These are phyloP conservation scores for Suhomyces bokatorum DNA, from an alignment of 1,139 yeast species.

Conservation along the genomic window DNA sequence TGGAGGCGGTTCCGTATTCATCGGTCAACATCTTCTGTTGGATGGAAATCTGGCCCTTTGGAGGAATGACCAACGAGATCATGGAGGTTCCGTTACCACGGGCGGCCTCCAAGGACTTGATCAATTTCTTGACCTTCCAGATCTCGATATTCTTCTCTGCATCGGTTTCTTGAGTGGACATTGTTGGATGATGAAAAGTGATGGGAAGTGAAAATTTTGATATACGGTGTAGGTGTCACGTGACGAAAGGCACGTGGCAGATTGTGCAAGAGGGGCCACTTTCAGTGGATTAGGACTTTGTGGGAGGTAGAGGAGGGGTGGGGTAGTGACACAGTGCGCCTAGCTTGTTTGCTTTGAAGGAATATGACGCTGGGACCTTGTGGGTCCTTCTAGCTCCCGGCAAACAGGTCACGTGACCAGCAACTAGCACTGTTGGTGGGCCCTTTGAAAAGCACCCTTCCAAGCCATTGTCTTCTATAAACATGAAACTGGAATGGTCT, in stretches of 20 bases:
- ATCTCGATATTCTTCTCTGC: conserved; percentile 97
- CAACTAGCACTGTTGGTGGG: no score
- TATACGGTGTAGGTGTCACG: neutral
- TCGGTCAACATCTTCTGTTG: conserved; percentile 91
- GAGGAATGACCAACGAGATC: conserved; percentile 95
- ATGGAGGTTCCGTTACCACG: conserved; percentile 98
- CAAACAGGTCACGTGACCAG: neutral
- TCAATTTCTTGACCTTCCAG: conserved; percentile 96
- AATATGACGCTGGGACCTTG: no score
- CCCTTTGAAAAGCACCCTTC: no score
- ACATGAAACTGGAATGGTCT: no score
- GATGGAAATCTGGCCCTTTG: conserved; percentile 88
- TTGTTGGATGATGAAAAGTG: conserved; percentile 7
- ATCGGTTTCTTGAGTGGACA: conserved; percentile 39
- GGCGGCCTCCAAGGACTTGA: conserved; percentile 82
- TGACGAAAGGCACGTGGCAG: neutral
- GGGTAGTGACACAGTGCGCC: no score
- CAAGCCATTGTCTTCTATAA: no score
- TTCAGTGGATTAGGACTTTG: neutral
- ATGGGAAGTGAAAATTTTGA: conserved; percentile 10
- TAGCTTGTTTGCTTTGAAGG: no score
- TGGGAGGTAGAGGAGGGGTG: no score
- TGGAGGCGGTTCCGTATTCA: conserved; percentile 98
- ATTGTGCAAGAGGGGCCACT: neutral
- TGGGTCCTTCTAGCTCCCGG: no score